A percentile compares a stretch with the other conserved stretches of the same genome.
Conservation (phyloP, 139 green algal species). For the Astrephomene gubernaculifera region DNA sequence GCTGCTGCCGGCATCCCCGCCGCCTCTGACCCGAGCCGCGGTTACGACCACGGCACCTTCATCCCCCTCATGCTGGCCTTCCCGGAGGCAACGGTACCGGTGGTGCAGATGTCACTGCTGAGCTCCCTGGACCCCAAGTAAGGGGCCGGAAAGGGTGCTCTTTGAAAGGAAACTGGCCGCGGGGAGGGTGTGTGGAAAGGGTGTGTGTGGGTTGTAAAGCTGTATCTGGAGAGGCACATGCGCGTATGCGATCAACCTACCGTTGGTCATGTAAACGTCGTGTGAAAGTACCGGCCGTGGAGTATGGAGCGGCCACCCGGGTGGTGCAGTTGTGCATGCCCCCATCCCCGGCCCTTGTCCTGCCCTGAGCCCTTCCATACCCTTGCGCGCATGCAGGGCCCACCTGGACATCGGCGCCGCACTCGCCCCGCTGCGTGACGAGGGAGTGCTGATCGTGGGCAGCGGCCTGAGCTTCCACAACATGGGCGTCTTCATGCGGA, state of each 20-base stretch:
- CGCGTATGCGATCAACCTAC: too few species aligned
- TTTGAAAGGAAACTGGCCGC: too few species aligned
- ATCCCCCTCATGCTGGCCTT: conserved; percentile 81
- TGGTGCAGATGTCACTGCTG: conserved; percentile 29
- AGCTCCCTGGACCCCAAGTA: conserved; percentile 16
- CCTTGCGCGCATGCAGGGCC: not conserved
- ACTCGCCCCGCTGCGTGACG: conserved; percentile 74
- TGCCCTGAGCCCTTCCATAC: too few species aligned
- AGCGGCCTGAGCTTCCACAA: conserved; percentile 77
- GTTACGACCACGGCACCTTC: conserved; percentile 85
- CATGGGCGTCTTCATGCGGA: conserved; percentile 50
- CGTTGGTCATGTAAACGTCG: too few species aligned
- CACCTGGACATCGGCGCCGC: conserved; percentile 76
- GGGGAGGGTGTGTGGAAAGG: too few species aligned
- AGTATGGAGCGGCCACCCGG: too few species aligned
- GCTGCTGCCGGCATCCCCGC: conserved; percentile 55
- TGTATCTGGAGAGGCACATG: too few species aligned
- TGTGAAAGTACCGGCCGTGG: too few species aligned
- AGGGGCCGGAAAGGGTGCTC: too few species aligned
- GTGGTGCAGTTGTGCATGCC: too few species aligned
- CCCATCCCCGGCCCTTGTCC: too few species aligned
- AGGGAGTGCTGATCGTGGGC: conserved; percentile 82
- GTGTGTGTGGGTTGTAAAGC: too few species aligned
- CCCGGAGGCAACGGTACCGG: conserved; percentile 59
- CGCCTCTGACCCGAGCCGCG: conserved; percentile 58